Evolutionary conservation across 768 basidiomycete genomes (phyloP).

Genomic region (Suillus lakei): DNA sequence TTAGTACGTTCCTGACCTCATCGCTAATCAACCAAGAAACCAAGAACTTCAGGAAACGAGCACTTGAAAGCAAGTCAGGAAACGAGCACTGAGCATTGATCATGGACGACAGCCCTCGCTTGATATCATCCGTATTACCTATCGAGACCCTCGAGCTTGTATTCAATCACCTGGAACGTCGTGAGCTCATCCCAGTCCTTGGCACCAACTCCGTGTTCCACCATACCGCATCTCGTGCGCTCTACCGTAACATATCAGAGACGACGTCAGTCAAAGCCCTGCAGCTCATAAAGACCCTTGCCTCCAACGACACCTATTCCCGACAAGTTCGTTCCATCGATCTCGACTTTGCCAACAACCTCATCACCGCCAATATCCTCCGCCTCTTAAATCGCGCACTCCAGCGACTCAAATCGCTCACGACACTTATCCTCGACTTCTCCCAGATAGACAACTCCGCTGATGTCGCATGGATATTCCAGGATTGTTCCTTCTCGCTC

Average conservation of each 20-base stretch:
- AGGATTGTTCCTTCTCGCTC: constrained; percentile 48
- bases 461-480: constrained; percentile 53
- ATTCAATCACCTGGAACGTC: constrained; percentile 27
- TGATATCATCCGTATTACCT: constrained; percentile 29
- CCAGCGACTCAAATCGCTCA: constrained; percentile 41
- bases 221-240: constrained; percentile 31
- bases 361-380: constrained; percentile 54
- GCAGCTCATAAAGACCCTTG: constrained; percentile 45
- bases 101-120: background rate
- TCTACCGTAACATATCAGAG: constrained; percentile 45
- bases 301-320: constrained; percentile 41
- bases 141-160: constrained; percentile 42
- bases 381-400: constrained; percentile 52
- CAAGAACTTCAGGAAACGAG: background rate
- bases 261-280: constrained; percentile 36
- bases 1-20: background rate
- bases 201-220: constrained; percentile 30
- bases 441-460: constrained; percentile 37
- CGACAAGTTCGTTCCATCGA: constrained; percentile 50
- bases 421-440: constrained; percentile 55
- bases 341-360: constrained; percentile 44
- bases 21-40: too few relatives aligned
- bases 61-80: background rate
- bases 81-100: background rate
- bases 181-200: constrained; percentile 32